phyloP scores from a whole-genome alignment of 306 rosid species.

The Mimosa pudica region DNA sequence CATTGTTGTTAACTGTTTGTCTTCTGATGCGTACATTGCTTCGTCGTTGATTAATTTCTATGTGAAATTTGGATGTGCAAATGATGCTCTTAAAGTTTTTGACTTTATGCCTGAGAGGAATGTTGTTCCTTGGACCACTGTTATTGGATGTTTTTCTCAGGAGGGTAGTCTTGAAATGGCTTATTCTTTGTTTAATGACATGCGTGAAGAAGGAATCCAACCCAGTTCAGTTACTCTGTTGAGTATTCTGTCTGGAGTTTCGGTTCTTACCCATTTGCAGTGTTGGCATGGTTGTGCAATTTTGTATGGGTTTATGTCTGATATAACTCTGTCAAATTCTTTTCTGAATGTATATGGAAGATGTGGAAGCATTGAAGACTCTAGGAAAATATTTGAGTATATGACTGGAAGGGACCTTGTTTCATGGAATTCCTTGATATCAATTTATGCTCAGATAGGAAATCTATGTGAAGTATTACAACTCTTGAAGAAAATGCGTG shows the following conservation, averaged over 20 bases:
- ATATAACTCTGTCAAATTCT: constrained; percentile 56
- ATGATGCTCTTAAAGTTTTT: constrained; percentile 60
- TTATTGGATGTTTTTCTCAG: constrained; percentile 69
- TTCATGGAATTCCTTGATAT: constrained; percentile 73
- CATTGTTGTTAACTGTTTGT: constrained; percentile 50
- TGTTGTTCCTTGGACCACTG: constrained; percentile 83
- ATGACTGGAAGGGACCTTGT: constrained; percentile 56
- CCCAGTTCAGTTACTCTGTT: constrained; percentile 65
- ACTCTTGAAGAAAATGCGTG: constrained; percentile 52
- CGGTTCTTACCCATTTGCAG: constrained; percentile 44
- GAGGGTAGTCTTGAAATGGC: constrained; percentile 40
- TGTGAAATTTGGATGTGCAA: constrained; percentile 42
- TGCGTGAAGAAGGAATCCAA: constrained; percentile 54
- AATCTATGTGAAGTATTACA: constrained; percentile 42
- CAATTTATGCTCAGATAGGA: constrained; percentile 59
- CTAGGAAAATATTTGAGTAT: constrained; percentile 58
- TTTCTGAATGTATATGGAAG: constrained; percentile 60
- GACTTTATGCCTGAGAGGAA: constrained; percentile 64
- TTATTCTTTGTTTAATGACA: constrained; percentile 48
- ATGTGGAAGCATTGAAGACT: constrained; percentile 60
- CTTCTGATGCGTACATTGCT: constrained; percentile 57
- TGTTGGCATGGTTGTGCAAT: constrained; percentile 71
- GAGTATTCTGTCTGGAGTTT: constrained; percentile 57
- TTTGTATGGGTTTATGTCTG: constrained; percentile 59
- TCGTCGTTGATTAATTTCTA: constrained; percentile 66